A percentile compares a stretch with the other conserved stretches of the same genome.
These are phyloP conservation scores for Cutaneotrichosporon daszewskae DNA, from an alignment of 1,284 basidiomycete genomes.

Conservation along the genomic window DNA sequence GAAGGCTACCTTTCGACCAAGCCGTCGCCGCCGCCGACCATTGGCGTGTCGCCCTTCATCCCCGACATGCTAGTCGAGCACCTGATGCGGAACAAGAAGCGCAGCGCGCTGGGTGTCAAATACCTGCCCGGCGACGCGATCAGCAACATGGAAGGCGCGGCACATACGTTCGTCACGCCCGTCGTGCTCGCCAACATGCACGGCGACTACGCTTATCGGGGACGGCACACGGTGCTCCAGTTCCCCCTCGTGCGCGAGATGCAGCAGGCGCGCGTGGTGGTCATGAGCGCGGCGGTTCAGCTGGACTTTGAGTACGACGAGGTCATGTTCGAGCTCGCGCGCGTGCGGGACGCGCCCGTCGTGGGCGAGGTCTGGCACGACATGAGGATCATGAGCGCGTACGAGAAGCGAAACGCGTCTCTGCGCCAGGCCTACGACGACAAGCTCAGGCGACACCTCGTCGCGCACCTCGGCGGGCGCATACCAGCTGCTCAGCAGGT, in stretches of 20 bases:
- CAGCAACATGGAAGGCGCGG: slow-evolving; percentile 26
- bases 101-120: slow-evolving; percentile 23
- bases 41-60: slow-evolving; percentile 5
- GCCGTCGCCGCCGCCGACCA: too few relatives aligned
- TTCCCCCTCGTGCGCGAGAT: background rate
- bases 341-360: background rate
- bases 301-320: slow-evolving; percentile 24
- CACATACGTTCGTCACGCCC: slow-evolving; percentile 27
- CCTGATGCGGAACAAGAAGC: slow-evolving; percentile 28
- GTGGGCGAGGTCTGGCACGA: background rate
- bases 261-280: slow-evolving; percentile 13
- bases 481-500: background rate
- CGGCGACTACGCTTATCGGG: slow-evolving; percentile 23
- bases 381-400: background rate
- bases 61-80: slow-evolving; percentile 14
- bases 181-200: slow-evolving; percentile 16
- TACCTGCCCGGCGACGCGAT: slow-evolving; percentile 15
- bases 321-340: slow-evolving; percentile 17
- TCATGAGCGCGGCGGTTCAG: slow-evolving; percentile 23
- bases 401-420: background rate
- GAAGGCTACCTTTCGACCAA: too few relatives aligned
- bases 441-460: slow-evolving; percentile 1
- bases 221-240: slow-evolving; percentile 7
- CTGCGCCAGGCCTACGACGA: slow-evolving; percentile 1
- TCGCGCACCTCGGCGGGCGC: slow-evolving; percentile 3